These are phyloP conservation scores for Mrakia frigida DNA, from an alignment of 768 basidiomycete genomes.

Conservation along the genomic window DNA sequence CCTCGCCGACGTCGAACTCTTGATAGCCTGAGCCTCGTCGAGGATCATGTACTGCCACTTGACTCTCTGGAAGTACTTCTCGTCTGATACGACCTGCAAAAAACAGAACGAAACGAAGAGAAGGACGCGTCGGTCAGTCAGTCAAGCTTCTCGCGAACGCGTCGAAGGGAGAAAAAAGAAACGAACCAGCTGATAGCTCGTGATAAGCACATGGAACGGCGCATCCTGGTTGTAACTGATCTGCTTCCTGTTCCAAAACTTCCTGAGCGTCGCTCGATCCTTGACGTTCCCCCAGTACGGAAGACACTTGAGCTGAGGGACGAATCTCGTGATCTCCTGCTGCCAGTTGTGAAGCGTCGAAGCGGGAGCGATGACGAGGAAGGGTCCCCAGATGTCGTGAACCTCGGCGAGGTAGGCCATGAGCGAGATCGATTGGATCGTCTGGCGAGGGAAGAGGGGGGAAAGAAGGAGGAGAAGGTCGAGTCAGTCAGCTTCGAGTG, in stretches of 20 bases:
- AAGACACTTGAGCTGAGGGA: constrained; percentile 84
- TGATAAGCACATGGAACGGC: constrained; percentile 93
- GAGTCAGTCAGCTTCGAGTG: not conserved
- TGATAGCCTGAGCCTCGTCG: constrained; percentile 99
- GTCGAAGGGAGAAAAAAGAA: not conserved
- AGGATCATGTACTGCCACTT: constrained; percentile 99
- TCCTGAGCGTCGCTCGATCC: constrained; percentile 85
- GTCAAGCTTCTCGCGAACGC: not conserved
- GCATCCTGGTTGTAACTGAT: constrained; percentile 92
- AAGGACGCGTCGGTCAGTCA: not conserved
- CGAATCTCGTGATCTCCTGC: constrained; percentile 93
- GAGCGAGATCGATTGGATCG: constrained; percentile 95
- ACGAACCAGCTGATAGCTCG: constrained; percentile 88
- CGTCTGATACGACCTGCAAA: constrained; percentile 80
- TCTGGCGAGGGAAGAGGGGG: constrained; percentile 43
- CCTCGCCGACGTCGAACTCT: constrained; percentile 88
- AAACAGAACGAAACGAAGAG: not conserved
- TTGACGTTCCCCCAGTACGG: constrained; percentile 99
- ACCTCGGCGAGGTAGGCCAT: constrained; percentile 92
- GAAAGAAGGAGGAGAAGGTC: not conserved
- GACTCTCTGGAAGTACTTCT: constrained; percentile 93
- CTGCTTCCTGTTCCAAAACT: constrained; percentile 98
- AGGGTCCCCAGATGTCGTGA: constrained; percentile 99
- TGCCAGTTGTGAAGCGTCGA: constrained; percentile 99
- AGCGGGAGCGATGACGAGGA: constrained; percentile 93